Evolutionary conservation across 495 filamentous ascomycete species (phyloP).

Genomic region (Hyaloscypha variabilis): DNA sequence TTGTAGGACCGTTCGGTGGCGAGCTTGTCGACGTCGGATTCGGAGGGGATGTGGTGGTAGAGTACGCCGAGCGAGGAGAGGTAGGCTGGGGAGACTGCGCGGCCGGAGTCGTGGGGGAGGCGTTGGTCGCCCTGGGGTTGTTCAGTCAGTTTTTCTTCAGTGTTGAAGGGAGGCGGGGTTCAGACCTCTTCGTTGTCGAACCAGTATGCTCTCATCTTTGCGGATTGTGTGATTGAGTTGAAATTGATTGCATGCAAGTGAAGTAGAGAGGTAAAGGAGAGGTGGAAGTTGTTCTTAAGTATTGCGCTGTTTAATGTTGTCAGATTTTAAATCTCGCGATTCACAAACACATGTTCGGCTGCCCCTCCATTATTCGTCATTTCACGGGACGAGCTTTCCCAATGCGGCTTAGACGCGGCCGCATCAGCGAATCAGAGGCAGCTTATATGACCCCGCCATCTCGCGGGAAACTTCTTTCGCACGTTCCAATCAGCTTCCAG

Average conservation of each 20-base stretch:
- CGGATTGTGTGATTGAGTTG: neutral
- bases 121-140: conserved; percentile 83
- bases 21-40: conserved; percentile 69
- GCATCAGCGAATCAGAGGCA: neutral
- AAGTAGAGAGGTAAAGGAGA: neutral
- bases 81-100: conserved; percentile 57
- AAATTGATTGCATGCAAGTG: neutral
- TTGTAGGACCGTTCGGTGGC: conserved; percentile 80
- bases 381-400: neutral
- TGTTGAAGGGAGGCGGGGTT: conserved; percentile 30
- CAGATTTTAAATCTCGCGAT: neutral
- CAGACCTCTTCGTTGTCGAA: conserved; percentile 79
- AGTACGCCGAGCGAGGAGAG: conserved; percentile 77
- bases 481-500: no score
- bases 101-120: conserved; percentile 82
- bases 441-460: neutral
- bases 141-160: conserved; percentile 2
- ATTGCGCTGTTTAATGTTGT: neutral
- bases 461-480: neutral
- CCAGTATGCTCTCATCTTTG: conserved; percentile 78
- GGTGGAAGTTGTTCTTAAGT: neutral
- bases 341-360: neutral
- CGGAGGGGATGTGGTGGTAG: conserved; percentile 67
- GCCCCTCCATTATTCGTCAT: conserved; percentile 3
- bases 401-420: neutral